Evolutionary conservation across 805 yeast genomes (phyloP).

Genomic region (Teunomyces gatunensis): DNA sequence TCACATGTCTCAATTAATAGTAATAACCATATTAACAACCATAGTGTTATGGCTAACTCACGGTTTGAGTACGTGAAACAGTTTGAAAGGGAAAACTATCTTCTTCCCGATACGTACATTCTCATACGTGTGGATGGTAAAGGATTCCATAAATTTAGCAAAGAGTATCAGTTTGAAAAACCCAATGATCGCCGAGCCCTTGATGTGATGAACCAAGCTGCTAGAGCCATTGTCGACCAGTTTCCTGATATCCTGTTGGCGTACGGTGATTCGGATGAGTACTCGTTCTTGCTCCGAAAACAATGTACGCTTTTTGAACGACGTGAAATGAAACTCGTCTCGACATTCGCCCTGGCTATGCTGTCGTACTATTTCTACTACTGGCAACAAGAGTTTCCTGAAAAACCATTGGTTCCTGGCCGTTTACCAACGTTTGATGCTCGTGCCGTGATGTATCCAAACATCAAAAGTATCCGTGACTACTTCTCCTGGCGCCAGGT

Average conservation of each 20-base stretch:
- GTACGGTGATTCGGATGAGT: constrained; percentile 95
- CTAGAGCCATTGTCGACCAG: constrained; percentile 57
- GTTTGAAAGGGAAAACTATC: constrained; percentile 70
- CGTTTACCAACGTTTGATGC: constrained; percentile 88
- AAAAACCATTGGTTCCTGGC: constrained; percentile 42
- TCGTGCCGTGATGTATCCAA: constrained; percentile 84
- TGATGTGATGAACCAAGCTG: constrained; percentile 78
- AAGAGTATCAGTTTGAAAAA: constrained; percentile 69
- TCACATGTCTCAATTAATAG: too few species aligned
- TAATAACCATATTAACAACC: too few species aligned
- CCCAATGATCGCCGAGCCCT: constrained; percentile 86
- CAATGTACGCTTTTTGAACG: constrained; percentile 74
- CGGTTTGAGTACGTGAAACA: constrained; percentile 81
- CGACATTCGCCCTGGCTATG: constrained; percentile 79
- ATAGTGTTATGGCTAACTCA: constrained; percentile 68
- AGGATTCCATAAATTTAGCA: constrained; percentile 86
- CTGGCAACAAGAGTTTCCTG: constrained; percentile 64
- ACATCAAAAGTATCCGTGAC: constrained; percentile 57
- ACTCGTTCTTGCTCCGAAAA: constrained; percentile 70
- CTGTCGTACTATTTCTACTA: constrained; percentile 69
- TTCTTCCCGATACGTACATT: constrained; percentile 78
- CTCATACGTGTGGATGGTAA: constrained; percentile 90
- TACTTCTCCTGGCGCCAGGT: constrained; percentile 94
- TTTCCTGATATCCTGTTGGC: constrained; percentile 77
- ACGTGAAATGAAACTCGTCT: constrained; percentile 74